Evolutionary conservation across 225 moss, liverwort and hornwort species (phyloP).

Genomic region (Pleurozium schreberi): DNA sequence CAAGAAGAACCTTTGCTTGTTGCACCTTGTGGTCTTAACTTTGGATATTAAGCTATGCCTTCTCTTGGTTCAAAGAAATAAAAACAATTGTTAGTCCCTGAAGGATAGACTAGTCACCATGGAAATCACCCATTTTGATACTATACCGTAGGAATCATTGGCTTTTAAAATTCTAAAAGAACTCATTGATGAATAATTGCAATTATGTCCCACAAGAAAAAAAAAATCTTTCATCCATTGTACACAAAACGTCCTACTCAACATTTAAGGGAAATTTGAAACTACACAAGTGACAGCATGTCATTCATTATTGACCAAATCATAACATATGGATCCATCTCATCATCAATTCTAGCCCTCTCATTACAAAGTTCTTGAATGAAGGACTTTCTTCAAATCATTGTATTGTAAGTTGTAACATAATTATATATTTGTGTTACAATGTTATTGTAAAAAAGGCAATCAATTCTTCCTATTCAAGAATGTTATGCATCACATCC

Average conservation of each 20-base stretch:
- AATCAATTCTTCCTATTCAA: neutral
- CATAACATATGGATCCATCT: neutral
- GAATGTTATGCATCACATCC: neutral
- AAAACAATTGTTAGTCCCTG: neutral
- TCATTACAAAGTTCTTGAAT: neutral
- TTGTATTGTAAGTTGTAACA: neutral
- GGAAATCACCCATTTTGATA: no score
- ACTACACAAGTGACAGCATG: neutral
- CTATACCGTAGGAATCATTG: no score
- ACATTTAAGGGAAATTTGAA: fast-evolving
- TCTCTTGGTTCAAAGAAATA: neutral
- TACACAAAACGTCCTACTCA: no score
- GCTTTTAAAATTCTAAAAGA: no score
- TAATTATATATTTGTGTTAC: neutral
- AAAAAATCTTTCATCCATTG: no score
- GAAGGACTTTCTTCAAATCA: neutral
- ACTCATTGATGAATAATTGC: no score
- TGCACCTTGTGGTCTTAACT: no score
- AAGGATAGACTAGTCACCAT: no score
- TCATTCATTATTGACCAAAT: neutral
- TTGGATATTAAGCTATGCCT: neutral
- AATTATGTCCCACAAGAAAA: no score
- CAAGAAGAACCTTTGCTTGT: no score
- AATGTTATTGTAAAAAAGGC: neutral
- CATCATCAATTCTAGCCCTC: neutral